These are phyloP conservation scores for Debaryomycetaceae sp. DNA, from an alignment of 1,139 yeast species.

Conservation along the genomic window DNA sequence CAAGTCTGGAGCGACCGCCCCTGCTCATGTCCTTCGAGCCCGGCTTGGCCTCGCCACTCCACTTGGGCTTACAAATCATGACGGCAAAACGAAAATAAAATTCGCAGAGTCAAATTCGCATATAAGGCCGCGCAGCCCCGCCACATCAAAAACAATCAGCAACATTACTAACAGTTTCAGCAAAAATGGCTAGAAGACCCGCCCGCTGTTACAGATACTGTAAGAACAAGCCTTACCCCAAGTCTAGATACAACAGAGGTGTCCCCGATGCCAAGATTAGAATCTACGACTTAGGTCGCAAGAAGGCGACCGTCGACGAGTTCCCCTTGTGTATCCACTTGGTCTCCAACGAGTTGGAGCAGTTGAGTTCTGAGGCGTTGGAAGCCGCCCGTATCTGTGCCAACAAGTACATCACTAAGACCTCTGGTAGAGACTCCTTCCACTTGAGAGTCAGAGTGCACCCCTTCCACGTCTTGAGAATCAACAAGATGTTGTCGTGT, in stretches of 20 bases:
- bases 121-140: too few species aligned
- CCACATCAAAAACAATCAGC: too few species aligned
- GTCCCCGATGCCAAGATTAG: slow-evolving; percentile 99
- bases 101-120: too few species aligned
- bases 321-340: slow-evolving; percentile 99
- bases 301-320: slow-evolving; percentile 99
- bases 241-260: slow-evolving; percentile 99
- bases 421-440: slow-evolving; percentile 99
- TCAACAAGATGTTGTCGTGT: slow-evolving; percentile 99
- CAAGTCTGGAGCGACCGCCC: too few species aligned
- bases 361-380: slow-evolving; percentile 98
- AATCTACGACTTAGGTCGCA: slow-evolving; percentile 98
- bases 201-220: slow-evolving; percentile 99
- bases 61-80: slow-evolving; percentile 4
- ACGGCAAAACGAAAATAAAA: too few species aligned
- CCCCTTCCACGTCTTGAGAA: slow-evolving; percentile 99
- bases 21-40: too few species aligned
- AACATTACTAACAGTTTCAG: slow-evolving; percentile 30
- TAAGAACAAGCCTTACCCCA: slow-evolving; percentile 99
- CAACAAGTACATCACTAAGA: slow-evolving; percentile 97
- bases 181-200: slow-evolving; percentile 99
- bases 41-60: too few species aligned
- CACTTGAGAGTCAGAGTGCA: slow-evolving; percentile 99
- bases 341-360: slow-evolving; percentile 99
- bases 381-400: slow-evolving; percentile 99